These are phyloP conservation scores for Suillus cothurnatus DNA, from an alignment of 768 basidiomycete genomes.

Conservation along the genomic window DNA sequence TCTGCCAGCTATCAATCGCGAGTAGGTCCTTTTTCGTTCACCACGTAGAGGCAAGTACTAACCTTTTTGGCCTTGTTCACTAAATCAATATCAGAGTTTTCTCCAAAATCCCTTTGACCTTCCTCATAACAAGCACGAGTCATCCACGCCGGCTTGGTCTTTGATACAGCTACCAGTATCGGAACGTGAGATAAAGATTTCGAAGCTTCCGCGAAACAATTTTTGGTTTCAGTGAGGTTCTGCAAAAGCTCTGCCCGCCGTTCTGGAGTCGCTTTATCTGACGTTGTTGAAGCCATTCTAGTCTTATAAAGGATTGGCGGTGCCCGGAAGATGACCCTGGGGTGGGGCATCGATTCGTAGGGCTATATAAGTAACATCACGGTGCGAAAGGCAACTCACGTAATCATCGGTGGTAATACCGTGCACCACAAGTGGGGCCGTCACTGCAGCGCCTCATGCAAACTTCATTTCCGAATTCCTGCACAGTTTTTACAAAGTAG, in stretches of 20 bases:
- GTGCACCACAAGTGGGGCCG: background rate
- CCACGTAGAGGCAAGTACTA: constrained; percentile 23
- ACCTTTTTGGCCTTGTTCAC: constrained; percentile 82
- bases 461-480: constrained; percentile 1
- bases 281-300: constrained; percentile 22
- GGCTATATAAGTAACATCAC: background rate
- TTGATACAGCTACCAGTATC: constrained; percentile 88
- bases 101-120: constrained; percentile 91
- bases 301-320: constrained; percentile 12
- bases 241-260: constrained; percentile 54
- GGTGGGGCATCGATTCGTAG: background rate
- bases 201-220: constrained; percentile 44
- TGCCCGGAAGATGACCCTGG: constrained; percentile 5
- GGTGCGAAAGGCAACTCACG: constrained; percentile 16
- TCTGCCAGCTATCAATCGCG: constrained; percentile 44
- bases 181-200: constrained; percentile 25
- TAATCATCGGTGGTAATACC: constrained; percentile 14
- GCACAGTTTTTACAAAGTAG: background rate
- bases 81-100: constrained; percentile 96
- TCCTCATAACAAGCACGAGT: constrained; percentile 79
- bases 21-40: background rate
- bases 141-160: constrained; percentile 88
- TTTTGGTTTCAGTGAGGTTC: constrained; percentile 53
- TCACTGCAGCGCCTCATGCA: background rate
- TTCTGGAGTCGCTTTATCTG: constrained; percentile 34